phyloP scores from a whole-genome alignment of 306 rosid species.

The Hylodesmum podocarpum region DNA sequence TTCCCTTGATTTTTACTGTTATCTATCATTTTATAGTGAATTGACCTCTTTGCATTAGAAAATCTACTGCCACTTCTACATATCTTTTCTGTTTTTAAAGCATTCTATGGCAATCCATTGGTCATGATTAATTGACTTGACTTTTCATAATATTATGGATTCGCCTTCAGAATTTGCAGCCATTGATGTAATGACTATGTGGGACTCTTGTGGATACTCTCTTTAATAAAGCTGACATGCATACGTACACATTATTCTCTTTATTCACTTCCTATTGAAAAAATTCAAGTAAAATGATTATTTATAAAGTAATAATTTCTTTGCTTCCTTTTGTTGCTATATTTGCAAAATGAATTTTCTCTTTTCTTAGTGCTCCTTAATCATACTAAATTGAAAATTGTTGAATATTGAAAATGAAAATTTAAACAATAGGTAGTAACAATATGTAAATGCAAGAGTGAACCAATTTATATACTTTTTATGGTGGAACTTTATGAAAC shows the following conservation, averaged over 20 bases:
- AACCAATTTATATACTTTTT: neutral
- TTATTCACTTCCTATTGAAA: no score
- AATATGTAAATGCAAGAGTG: constrained; percentile 1
- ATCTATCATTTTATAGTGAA: neutral
- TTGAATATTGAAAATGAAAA: neutral
- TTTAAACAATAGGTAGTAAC: neutral
- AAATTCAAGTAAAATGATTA: no score
- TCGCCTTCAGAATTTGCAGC: constrained; percentile 2
- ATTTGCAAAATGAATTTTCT: neutral
- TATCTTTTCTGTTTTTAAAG: constrained; percentile 11
- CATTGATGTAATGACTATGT: neutral
- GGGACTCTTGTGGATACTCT: neutral
- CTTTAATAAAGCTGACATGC: no score
- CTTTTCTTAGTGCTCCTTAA: neutral
- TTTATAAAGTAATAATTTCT: neutral
- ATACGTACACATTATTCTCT: no score
- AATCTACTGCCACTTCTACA: neutral
- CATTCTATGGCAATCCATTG: neutral
- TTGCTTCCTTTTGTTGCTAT: neutral
- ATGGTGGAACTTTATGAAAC: neutral
- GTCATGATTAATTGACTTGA: neutral
- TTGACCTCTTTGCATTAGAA: constrained; percentile 3
- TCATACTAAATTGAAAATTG: neutral
- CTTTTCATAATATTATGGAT: neutral
- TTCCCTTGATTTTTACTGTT: constrained; percentile 1